Conservation (phyloP, 331 rosid species). For the Quercus phellos region DNA sequence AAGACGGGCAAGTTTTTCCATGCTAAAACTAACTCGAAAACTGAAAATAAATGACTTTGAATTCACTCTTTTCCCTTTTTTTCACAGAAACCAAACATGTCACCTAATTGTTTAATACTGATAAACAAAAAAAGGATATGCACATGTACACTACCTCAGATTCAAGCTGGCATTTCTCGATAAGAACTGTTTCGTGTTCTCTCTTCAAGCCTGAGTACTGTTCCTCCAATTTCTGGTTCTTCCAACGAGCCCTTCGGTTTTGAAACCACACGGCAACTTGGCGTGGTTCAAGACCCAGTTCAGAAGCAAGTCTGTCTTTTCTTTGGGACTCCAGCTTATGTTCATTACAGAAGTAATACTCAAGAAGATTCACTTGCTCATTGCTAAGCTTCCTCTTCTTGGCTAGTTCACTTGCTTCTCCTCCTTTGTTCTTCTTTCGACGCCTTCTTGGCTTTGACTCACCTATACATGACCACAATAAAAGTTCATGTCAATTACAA, state of each 20-base stretch:
- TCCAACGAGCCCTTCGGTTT: slow-evolving; percentile 93
- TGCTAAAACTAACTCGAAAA: too few relatives aligned
- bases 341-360: slow-evolving; percentile 57
- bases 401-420: slow-evolving; percentile 26
- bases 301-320: slow-evolving; percentile 69
- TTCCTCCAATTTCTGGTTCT: slow-evolving; percentile 85
- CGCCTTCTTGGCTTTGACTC: slow-evolving; percentile 57
- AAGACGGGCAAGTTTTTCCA: background rate
- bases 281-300: slow-evolving; percentile 83
- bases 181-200: slow-evolving; percentile 42
- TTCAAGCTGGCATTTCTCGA: slow-evolving; percentile 66
- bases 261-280: slow-evolving; percentile 98
- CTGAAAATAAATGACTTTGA: background rate
- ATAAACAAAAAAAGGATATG: background rate
- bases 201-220: slow-evolving; percentile 61
- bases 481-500: background rate
- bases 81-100: background rate
- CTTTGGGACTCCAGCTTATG: slow-evolving; percentile 82
- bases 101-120: too few relatives aligned
- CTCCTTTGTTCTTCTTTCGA: slow-evolving; percentile 60
- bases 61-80: background rate
- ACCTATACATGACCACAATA: slow-evolving; percentile 9
- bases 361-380: slow-evolving; percentile 64
- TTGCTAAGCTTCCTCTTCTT: slow-evolving; percentile 76
- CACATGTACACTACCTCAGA: slow-evolving; percentile 48